phyloP scores from a whole-genome alignment of 805 yeast species.

The Zygosaccharomyces pseudorouxii region DNA sequence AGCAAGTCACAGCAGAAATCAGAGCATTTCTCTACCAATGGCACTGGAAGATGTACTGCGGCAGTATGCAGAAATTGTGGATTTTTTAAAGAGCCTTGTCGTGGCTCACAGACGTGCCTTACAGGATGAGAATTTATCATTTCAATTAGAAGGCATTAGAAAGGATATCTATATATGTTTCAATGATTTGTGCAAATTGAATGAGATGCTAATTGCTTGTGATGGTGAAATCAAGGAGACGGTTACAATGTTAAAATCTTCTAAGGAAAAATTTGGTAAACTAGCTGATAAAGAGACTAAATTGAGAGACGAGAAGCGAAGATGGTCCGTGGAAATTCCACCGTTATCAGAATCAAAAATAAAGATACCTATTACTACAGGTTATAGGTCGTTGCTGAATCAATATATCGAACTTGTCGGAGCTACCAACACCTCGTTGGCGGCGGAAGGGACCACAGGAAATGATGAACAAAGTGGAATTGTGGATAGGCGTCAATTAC shows the following conservation, averaged over 20 bases:
- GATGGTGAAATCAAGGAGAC: conserved; percentile 27
- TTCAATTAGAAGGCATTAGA: conserved; percentile 22
- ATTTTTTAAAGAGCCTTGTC: conserved; percentile 20
- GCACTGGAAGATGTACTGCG: conserved; percentile 22
- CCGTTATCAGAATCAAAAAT: background rate
- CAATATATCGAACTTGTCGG: conserved; percentile 28
- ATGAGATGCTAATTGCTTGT: conserved; percentile 23
- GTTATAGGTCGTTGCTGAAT: conserved; percentile 21
- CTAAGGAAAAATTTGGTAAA: conserved; percentile 14
- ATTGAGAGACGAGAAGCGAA: conserved; percentile 8
- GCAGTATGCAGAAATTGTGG: conserved; percentile 23
- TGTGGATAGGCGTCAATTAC: conserved; percentile 2
- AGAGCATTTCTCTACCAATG: background rate
- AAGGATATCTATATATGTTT: conserved; percentile 29
- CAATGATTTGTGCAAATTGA: conserved; percentile 26
- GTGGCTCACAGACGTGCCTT: conserved; percentile 23
- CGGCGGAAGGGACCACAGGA: conserved; percentile 1
- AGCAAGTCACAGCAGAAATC: background rate
- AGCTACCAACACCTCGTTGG: conserved; percentile 21
- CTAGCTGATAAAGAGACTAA: conserved; percentile 10
- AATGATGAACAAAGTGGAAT: background rate
- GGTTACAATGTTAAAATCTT: conserved; percentile 13
- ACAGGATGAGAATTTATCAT: conserved; percentile 14
- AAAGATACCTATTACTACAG: conserved; percentile 12
- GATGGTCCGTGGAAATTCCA: conserved; percentile 10